Percentiles rank a stretch among this genome's conserved stretches.
Evolutionary conservation across 495 filamentous ascomycete species (phyloP).

Genomic region (Aspergillus bridgeri): DNA sequence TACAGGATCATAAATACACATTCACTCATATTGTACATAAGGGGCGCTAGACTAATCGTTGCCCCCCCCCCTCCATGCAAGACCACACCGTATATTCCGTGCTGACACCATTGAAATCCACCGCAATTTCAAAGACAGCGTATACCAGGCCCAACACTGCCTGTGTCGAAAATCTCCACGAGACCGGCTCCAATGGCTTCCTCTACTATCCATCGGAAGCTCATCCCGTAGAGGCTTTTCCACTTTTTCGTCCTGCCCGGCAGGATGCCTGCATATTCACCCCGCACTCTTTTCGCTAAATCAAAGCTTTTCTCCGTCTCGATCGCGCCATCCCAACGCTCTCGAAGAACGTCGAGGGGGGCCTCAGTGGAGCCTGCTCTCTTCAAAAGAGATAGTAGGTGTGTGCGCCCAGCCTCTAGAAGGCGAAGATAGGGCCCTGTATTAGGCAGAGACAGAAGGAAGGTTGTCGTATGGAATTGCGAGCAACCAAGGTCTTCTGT

Average conservation of each 20-base stretch:
- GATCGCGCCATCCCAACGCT: conserved; percentile 79
- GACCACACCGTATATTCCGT: too few relatives aligned
- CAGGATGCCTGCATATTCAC: conserved; percentile 67
- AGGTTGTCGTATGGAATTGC: conserved; percentile 33
- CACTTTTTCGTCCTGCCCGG: conserved; percentile 76
- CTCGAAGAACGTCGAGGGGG: conserved; percentile 62
- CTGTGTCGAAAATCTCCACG: conserved; percentile 83
- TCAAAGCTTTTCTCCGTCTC: conserved; percentile 54
- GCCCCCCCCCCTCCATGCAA: too few relatives aligned
- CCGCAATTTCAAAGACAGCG: conserved; percentile 53
- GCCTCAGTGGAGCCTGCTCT: conserved; percentile 63
- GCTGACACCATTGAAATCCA: too few relatives aligned
- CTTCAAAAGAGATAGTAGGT: conserved; percentile 62
- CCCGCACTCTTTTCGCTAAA: conserved; percentile 58
- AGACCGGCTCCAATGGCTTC: conserved; percentile 75
- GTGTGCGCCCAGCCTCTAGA: conserved; percentile 59
- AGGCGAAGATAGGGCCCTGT: conserved; percentile 72
- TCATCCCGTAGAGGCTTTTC: conserved; percentile 73
- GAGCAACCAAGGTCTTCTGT: conserved; percentile 7
- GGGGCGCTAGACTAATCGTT: too few relatives aligned
- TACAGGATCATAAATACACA: neutral
- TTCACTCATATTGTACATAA: neutral
- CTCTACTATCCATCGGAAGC: conserved; percentile 73
- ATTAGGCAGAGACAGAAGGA: conserved; percentile 68
- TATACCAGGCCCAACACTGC: conserved; percentile 72